Conservation (phyloP, 768 basidiomycete species). For the Cantharellus anzutake region DNA sequence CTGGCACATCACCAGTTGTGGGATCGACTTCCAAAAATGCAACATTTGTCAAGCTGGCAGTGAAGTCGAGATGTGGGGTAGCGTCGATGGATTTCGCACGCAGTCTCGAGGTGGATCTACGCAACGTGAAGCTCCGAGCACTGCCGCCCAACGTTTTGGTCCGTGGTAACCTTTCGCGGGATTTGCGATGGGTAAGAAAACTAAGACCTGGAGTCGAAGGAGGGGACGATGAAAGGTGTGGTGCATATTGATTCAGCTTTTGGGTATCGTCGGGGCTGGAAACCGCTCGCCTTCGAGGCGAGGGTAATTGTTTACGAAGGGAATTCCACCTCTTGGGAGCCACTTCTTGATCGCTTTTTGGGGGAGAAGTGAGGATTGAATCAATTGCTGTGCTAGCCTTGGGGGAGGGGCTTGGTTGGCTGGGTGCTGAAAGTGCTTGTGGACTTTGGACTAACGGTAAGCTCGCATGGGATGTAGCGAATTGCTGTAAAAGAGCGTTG, state of each 20-base stretch:
- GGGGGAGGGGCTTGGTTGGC: background rate
- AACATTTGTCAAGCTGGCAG: background rate
- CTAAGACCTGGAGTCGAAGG: too few species aligned
- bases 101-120: too few species aligned
- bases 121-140: too few species aligned
- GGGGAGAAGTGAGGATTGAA: background rate
- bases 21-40: background rate
- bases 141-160: too few species aligned
- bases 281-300: background rate
- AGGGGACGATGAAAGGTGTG: too few species aligned
- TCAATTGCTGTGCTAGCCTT: background rate
- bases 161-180: too few species aligned
- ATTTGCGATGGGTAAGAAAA: too few species aligned
- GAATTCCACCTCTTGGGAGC: background rate
- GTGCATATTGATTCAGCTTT: too few species aligned
- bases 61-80: too few species aligned
- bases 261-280: background rate
- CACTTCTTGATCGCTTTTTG: background rate
- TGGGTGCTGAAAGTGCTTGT: background rate
- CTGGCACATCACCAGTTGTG: background rate
- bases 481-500: background rate
- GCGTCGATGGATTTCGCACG: too few species aligned
- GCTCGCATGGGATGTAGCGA: background rate
- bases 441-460: background rate
- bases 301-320: background rate